Percentiles rank a stretch among this genome's conserved stretches.
Conservation (phyloP, 768 basidiomycete genomes). For the Trametes meyenii region DNA sequence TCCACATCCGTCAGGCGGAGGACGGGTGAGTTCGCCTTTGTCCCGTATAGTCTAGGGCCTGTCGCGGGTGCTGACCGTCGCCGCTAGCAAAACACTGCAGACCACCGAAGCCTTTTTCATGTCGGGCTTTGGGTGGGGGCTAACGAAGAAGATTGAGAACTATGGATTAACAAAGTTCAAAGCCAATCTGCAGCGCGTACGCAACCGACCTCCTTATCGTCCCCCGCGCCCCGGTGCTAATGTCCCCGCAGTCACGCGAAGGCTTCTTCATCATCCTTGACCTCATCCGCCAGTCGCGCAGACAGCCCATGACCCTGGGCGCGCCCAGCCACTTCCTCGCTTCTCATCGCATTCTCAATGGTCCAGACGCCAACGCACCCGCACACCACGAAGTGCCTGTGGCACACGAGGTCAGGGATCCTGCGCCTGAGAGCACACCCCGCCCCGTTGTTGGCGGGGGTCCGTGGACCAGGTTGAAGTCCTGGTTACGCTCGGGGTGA, state of each 20-base stretch:
- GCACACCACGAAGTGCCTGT: constrained; percentile 9
- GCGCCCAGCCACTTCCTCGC: constrained; percentile 37
- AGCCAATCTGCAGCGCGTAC: constrained; percentile 80
- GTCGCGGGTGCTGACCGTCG: neutral
- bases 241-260: constrained; percentile 68
- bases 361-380: constrained; percentile 10
- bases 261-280: constrained; percentile 83
- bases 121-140: constrained; percentile 90
- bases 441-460: constrained; percentile 16
- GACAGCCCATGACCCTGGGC: constrained; percentile 51
- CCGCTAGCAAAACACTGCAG: constrained; percentile 73
- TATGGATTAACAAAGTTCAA: constrained; percentile 87
- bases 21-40: constrained; percentile 58
- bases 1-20: constrained; percentile 64
- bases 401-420: constrained; percentile 8
- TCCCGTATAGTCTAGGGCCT: neutral
- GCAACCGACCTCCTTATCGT: constrained; percentile 29
- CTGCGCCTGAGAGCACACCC: neutral
- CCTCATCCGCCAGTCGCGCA: constrained; percentile 78
- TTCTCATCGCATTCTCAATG: constrained; percentile 26
- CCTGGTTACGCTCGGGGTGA: constrained; percentile 40
- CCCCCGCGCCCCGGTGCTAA: constrained; percentile 12
- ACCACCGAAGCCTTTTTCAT: constrained; percentile 84
- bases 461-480: constrained; percentile 46
- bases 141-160: constrained; percentile 84